phyloP scores from a whole-genome alignment of 108 stramenopile genomes.

The Seminavis robusta region DNA sequence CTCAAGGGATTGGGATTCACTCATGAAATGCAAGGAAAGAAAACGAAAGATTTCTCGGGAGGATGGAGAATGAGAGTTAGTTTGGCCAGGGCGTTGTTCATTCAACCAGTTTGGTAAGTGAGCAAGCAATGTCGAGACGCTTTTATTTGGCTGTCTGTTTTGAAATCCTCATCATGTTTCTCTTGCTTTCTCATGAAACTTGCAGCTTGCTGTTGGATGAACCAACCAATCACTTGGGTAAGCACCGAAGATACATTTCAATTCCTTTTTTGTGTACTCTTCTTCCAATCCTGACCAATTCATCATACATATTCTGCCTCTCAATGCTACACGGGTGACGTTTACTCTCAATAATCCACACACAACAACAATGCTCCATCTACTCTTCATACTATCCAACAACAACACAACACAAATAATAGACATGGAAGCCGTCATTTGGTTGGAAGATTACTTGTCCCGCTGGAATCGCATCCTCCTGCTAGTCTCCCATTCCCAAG shows the following conservation, averaged over 20 bases:
- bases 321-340: not conserved
- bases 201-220: slow-evolving; percentile 92
- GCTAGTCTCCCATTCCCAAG: slow-evolving; percentile 86
- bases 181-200: slow-evolving; percentile 61
- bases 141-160: slow-evolving; percentile 3
- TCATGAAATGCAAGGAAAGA: slow-evolving; percentile 88
- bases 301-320: not conserved
- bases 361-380: not conserved
- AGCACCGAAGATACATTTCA: slow-evolving; percentile 16
- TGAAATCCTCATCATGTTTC: slow-evolving; percentile 34
- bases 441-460: slow-evolving; percentile 93
- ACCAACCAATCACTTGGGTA: slow-evolving; percentile 90
- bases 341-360: not conserved
- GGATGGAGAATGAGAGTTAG: slow-evolving; percentile 99
- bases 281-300: not conserved
- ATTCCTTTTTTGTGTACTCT: too few species aligned
- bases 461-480: slow-evolving; percentile 90
- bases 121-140: slow-evolving; percentile 53
- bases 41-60: slow-evolving; percentile 94
- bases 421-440: slow-evolving; percentile 98
- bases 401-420: not conserved
- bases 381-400: not conserved
- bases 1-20: slow-evolving; percentile 96
- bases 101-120: slow-evolving; percentile 86
- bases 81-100: slow-evolving; percentile 93